Conservation (phyloP, 495 filamentous ascomycete species). For the Tuber brumale region DNA sequence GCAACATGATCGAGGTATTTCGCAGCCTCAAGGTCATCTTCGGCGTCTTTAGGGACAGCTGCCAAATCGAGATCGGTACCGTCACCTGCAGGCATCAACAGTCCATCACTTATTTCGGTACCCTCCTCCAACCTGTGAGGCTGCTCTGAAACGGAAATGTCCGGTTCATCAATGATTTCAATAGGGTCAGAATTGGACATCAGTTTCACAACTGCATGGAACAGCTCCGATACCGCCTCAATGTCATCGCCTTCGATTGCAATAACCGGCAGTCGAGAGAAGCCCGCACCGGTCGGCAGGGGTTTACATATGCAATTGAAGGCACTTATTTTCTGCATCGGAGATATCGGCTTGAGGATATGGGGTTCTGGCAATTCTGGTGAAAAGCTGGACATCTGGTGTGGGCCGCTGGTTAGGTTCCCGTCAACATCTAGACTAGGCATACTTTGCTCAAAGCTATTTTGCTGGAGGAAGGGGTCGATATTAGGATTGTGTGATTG, state of each 20-base stretch:
- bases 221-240: slow-evolving; percentile 30
- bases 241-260: slow-evolving; percentile 63
- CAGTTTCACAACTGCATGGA: slow-evolving; percentile 24
- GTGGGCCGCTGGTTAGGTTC: slow-evolving; percentile 14
- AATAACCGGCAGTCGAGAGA: slow-evolving; percentile 65
- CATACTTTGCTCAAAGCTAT: slow-evolving; percentile 35
- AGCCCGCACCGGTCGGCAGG: slow-evolving; percentile 24
- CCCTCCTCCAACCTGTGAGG: background rate
- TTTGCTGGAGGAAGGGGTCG: slow-evolving; percentile 39
- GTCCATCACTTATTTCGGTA: slow-evolving; percentile 11
- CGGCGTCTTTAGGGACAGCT: slow-evolving; percentile 13
- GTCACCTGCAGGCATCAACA: slow-evolving; percentile 11
- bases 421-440: slow-evolving; percentile 25
- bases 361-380: slow-evolving; percentile 20
- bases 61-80: background rate
- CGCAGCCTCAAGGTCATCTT: slow-evolving; percentile 27
- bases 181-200: slow-evolving; percentile 31
- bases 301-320: slow-evolving; percentile 40
- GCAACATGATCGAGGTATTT: slow-evolving; percentile 35
- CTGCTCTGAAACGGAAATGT: slow-evolving; percentile 9
- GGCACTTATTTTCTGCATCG: slow-evolving; percentile 36
- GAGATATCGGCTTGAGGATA: slow-evolving; percentile 18
- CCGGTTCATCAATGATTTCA: slow-evolving; percentile 33
- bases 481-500: slow-evolving; percentile 33
- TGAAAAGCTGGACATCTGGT: slow-evolving; percentile 22